Percentiles rank a stretch among this genome's conserved stretches.
These are phyloP conservation scores for Wallacemonas sp. DNA, from an alignment of 208 protist genomes.

Conservation along the genomic window DNA sequence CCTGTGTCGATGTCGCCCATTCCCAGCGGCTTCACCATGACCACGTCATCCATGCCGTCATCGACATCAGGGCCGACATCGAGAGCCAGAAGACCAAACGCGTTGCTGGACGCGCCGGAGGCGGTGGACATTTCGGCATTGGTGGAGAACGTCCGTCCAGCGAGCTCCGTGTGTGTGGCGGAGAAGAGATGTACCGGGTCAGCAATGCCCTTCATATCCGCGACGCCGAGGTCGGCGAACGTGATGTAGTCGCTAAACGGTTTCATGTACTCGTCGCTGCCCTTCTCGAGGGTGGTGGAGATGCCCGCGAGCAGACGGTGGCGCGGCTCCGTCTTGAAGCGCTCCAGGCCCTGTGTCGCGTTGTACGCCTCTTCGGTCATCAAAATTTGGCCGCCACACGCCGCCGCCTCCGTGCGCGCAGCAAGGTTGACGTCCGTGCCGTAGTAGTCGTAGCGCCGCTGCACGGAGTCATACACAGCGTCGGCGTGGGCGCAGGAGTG, in stretches of 20 bases:
- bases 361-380: background rate
- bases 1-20: no score
- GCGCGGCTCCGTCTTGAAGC: background rate
- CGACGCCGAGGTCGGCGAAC: slow-evolving; percentile 25
- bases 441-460: slow-evolving; percentile 77
- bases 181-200: slow-evolving; percentile 32
- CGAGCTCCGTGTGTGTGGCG: slow-evolving; percentile 22
- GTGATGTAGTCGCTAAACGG: slow-evolving; percentile 3
- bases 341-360: background rate
- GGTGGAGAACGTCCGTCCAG: slow-evolving; percentile 15
- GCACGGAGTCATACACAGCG: slow-evolving; percentile 39
- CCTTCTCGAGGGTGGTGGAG: background rate
- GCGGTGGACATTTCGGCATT: background rate
- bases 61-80: no score
- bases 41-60: slow-evolving; percentile 3
- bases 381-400: slow-evolving; percentile 20
- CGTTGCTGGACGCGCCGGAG: background rate
- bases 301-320: slow-evolving; percentile 8
- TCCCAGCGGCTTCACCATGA: background rate
- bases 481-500: slow-evolving; percentile 44
- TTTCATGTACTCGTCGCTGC: background rate
- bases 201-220: slow-evolving; percentile 28
- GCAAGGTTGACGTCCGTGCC: slow-evolving; percentile 63
- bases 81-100: background rate
- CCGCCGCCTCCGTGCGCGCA: slow-evolving; percentile 29